A percentile compares a stretch with the other conserved stretches of the same genome.
Evolutionary conservation across 1,284 basidiomycete genomes (phyloP).

Genomic region (Coriolopsis trogii): DNA sequence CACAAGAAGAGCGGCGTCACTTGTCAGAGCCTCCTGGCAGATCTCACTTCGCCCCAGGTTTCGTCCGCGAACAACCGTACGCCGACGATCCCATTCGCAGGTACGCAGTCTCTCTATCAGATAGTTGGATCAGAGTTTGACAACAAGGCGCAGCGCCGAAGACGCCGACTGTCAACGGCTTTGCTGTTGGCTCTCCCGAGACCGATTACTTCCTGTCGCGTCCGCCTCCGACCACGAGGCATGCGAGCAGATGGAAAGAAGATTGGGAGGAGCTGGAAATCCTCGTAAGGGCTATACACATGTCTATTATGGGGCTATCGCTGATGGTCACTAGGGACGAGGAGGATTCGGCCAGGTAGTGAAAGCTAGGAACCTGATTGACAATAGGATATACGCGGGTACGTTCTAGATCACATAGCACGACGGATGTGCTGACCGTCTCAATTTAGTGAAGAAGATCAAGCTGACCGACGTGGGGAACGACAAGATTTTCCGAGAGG

Average conservation of each 20-base stretch:
- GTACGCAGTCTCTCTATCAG: slow-evolving; percentile 22
- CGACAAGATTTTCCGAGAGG: slow-evolving; percentile 92
- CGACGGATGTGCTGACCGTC: background rate
- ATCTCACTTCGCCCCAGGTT: slow-evolving; percentile 35
- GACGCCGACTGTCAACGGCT: slow-evolving; percentile 47
- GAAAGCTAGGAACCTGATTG: slow-evolving; percentile 88
- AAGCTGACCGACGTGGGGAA: slow-evolving; percentile 78
- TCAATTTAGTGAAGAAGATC: slow-evolving; percentile 78
- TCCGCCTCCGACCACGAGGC: slow-evolving; percentile 45
- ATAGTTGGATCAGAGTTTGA: background rate
- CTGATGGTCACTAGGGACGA: slow-evolving; percentile 70
- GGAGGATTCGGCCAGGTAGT: slow-evolving; percentile 95
- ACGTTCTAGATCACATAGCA: too few relatives aligned
- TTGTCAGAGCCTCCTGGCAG: slow-evolving; percentile 46
- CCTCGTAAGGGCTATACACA: slow-evolving; percentile 45
- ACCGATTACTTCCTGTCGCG: slow-evolving; percentile 57
- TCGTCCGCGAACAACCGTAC: slow-evolving; percentile 26
- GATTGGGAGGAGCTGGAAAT: slow-evolving; percentile 85
- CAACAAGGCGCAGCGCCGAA: slow-evolving; percentile 39
- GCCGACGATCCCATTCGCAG: slow-evolving; percentile 39
- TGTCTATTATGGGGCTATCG: background rate
- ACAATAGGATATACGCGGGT: slow-evolving; percentile 75
- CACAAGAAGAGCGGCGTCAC: slow-evolving; percentile 55
- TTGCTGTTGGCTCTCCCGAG: slow-evolving; percentile 56
- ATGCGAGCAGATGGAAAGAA: slow-evolving; percentile 77